Conservation (phyloP, 2,329 filamentous ascomycete species). For the Metarhizium brunneum region DNA sequence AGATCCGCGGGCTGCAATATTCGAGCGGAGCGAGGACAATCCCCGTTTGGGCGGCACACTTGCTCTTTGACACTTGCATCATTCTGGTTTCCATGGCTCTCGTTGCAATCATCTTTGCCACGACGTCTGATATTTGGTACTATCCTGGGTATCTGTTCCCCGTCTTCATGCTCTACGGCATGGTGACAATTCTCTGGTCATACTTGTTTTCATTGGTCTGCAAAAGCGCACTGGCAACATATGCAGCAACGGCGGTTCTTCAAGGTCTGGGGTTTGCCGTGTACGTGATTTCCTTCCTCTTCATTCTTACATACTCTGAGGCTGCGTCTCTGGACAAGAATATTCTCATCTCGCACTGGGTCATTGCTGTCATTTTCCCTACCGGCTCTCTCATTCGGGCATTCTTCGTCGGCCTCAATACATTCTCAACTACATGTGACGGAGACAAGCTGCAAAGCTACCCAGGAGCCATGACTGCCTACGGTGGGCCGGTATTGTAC, state of each 20-base stretch:
- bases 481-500: constrained; percentile 79
- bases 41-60: constrained; percentile 78
- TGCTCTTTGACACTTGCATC: constrained; percentile 69
- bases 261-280: constrained; percentile 42
- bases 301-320: constrained; percentile 62
- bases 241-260: constrained; percentile 72
- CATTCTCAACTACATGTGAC: constrained; percentile 73
- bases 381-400: constrained; percentile 66
- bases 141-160: constrained; percentile 73
- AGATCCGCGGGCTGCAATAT: constrained; percentile 79
- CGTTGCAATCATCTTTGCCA: constrained; percentile 59
- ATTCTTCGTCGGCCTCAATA: constrained; percentile 69
- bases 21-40: constrained; percentile 79
- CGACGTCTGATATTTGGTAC: constrained; percentile 60
- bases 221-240: constrained; percentile 70
- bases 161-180: constrained; percentile 70
- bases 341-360: constrained; percentile 64
- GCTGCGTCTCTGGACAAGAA: constrained; percentile 56
- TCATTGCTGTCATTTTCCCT: constrained; percentile 68
- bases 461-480: constrained; percentile 62
- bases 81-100: constrained; percentile 57
- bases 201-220: constrained; percentile 78
- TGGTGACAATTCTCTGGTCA: constrained; percentile 65
- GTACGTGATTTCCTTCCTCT: constrained; percentile 43
- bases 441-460: constrained; percentile 52